phyloP scores from a whole-genome alignment of 169 alveolate species.

The Plasmodium malariae region DNA sequence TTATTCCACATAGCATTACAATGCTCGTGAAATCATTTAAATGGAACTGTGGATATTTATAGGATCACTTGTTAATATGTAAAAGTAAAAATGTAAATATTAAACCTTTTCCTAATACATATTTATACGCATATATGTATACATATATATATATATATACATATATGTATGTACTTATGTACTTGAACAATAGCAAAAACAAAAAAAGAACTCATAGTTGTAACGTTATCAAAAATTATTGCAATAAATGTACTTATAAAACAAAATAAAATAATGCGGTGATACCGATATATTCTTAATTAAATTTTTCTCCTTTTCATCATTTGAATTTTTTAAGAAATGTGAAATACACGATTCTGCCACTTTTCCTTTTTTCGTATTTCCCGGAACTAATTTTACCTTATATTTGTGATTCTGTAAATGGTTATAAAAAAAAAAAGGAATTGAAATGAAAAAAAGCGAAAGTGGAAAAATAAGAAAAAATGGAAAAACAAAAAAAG shows the following conservation, averaged over 20 bases:
- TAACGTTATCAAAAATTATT: no score
- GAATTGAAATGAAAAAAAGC: background rate
- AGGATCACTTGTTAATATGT: background rate
- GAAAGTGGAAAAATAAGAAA: background rate
- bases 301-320: slow-evolving; percentile 51
- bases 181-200: no score
- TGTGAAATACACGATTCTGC: slow-evolving; percentile 76
- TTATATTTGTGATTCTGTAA: slow-evolving; percentile 49
- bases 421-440: background rate
- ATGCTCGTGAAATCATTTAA: no score
- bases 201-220: no score
- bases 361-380: slow-evolving; percentile 84
- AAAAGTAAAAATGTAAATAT: background rate
- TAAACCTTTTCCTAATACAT: background rate
- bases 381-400: slow-evolving; percentile 84
- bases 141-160: slow-evolving; percentile 1
- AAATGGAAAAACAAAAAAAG: background rate
- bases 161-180: background rate
- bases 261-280: no score
- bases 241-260: no score
- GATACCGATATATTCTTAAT: slow-evolving; percentile 64
- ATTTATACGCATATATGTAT: background rate
- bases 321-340: slow-evolving; percentile 34
- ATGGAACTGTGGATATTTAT: no score
- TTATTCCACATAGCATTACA: no score